Base-by-base conservation (phyloP, 768 basidiomycete species). In the Gloeophyllum trabeum region DNA sequence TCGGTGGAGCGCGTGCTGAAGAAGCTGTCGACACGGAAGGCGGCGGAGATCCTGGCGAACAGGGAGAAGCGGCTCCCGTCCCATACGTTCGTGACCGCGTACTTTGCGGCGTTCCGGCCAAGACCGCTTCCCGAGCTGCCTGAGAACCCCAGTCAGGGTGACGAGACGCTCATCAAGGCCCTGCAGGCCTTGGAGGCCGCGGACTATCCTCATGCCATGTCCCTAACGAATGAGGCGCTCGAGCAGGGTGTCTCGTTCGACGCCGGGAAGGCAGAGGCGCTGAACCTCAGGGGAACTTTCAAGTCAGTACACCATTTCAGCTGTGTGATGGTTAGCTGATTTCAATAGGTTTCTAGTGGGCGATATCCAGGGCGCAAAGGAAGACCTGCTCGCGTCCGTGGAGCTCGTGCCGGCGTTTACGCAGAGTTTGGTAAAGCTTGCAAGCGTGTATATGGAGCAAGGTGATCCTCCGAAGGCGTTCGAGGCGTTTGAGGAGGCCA, bases 381-480 rank as follows among this genome's bases (percentile, higher is more conserved):
- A 61, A 2, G 94, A 98, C 59, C 67, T 98, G 25, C 73, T 83
- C 35, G 76, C 82, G 51, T 83, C 83, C 35, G 66, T 94, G 42
- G 63, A 71, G 40, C 62, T 94, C 23, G 59, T 67, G 44, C 87
- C 74, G 12, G 65, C 63, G 34, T 77, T 80, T 51, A 90, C 89
- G 0, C 94, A 97, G 62, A 84, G 79, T 50, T 75, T 89, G 59
- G 92, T 99, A 51, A 99, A 99, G 73, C 80, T 98, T 47, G 96
- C 94, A 12, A 89, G 84, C 52, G 92, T 98, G 28, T 72, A 93
- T 61, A 98, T 99, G 94, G 96, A 99, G 58, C 81, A 93, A 53
- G 81, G 82, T 30, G 76, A 91, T 47, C 73, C 86, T 10, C 63
- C 69, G 16, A 77, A 76, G 49, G 86, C 94, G 1, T 92, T 98